Evolutionary conservation across 495 filamentous ascomycete genomes (phyloP), one percentile per base, ranked within the genome.

Genomic region (Aspergillus hancockii): DNA sequence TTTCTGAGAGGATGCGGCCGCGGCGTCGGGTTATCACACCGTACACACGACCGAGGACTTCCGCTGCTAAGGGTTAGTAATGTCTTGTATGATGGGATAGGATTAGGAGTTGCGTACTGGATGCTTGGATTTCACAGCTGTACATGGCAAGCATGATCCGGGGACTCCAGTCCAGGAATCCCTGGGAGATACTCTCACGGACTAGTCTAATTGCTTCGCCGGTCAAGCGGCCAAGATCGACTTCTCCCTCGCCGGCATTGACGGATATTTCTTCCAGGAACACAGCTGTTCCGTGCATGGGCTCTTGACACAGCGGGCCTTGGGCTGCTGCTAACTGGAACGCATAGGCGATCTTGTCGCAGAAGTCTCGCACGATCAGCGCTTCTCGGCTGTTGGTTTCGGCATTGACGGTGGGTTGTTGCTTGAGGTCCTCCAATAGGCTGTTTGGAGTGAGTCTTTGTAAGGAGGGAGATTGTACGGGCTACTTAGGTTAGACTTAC

Each of bases 131-230:
- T 67, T 97, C 93, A 70, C 91, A 93, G 55, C 87, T 91, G 77
- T 98, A 98, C 91, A 97, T 97, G n/a, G 94, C 93, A 51, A 97
- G 86, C 79, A 98, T 82, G 30, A 98, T 80, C 2, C 94, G 85
- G 0, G 95, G 93, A 56, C 88, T 92, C 93, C 93, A 98, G 79
- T 97, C 95, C 4, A 96, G 76, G 78, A 98, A 97, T 16, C 88
- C 93, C 65, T 89, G 85, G 18, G 85, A 82, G 62, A 98, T 93
- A n/a, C 90, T 85, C 36, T 90, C 85, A 51, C 91, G 91, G 5
- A 92, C 88, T 1, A 90, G 86, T 67, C 90, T 89, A 72, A 98
- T 95, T 16, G 93, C 83, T 72, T 97, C 94, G 46, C 94, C 92
- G 0, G 91, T 97, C 0, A 96, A 77, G 8, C 91, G 87, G 64